Percentiles rank a stretch among this genome's conserved stretches.
Evolutionary conservation across 441 rosid species (phyloP).

Genomic region (Geranium incanum): DNA sequence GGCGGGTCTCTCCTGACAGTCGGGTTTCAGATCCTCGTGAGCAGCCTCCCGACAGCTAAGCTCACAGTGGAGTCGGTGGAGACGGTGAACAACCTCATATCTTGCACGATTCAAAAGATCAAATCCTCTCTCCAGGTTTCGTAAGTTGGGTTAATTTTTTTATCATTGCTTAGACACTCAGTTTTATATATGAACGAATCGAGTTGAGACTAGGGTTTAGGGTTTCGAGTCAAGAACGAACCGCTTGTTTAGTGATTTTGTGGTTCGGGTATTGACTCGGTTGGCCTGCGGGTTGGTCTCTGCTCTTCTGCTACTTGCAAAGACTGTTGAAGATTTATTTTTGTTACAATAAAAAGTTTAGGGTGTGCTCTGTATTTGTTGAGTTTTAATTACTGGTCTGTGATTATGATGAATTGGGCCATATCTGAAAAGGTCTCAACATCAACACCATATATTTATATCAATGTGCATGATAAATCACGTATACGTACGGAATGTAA

Average conservation of each 20-base stretch:
- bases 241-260: slow-evolving; percentile 55
- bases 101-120: slow-evolving; percentile 54
- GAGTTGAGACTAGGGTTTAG: slow-evolving; percentile 21
- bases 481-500: no score
- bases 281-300: slow-evolving; percentile 26
- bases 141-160: background rate
- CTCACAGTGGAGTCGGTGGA: slow-evolving; percentile 52
- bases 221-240: slow-evolving; percentile 99
- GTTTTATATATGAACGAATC: background rate
- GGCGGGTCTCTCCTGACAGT: slow-evolving; percentile 64
- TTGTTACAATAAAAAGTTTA: no score
- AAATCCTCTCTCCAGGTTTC: slow-evolving; percentile 52
- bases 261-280: slow-evolving; percentile 99
- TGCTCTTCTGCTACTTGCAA: no score
- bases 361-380: no score
- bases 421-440: no score
- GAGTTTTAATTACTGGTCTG: no score
- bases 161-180: background rate
- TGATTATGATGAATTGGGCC: no score
- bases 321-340: no score
- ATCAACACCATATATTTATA: no score
- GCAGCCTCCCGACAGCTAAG: slow-evolving; percentile 43
- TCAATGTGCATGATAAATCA: no score
- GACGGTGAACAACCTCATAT: slow-evolving; percentile 43
- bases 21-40: slow-evolving; percentile 62